Evolutionary conservation across 148 eudicot genomes (phyloP), one percentile per base, ranked within the genome.

Genomic region (Spergularia marina): DNA sequence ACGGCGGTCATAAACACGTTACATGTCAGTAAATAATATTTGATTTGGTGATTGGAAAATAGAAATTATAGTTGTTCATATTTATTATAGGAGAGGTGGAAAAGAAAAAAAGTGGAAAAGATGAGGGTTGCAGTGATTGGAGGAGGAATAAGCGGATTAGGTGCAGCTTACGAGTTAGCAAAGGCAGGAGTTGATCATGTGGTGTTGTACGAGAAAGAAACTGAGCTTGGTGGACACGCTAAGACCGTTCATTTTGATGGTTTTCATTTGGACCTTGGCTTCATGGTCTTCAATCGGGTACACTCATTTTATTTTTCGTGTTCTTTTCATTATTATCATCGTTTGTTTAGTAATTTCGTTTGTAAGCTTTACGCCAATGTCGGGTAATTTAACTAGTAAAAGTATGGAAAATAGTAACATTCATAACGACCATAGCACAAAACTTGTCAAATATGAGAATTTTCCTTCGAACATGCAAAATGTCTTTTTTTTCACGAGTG

Each of bases 221-320:
- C 81, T 16, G 77, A 81, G 78, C 76, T 92, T 34, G 94, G 99
- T 53, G 99, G 94, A 44, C 96, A 95, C 83, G 88, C 97, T 64
- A 90, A 82, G 74, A 92, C 97, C 14, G 87, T 90, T 68, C 79
- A 76, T 16, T 78, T 89, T 11, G 86, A 92, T 20, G 96, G 84
- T 20, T 36, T 83, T 51, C 71, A 88, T 64, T 73, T 95, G 3
- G 99, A 95, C 84, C 91, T 95, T 14, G 92, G 94, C 55, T 92
- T 95, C 71, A 95, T 95, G 97, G 92, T 95, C 85, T 90, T 94
- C 74, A 94, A 92, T 73, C 86, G 92, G 59, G 98, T 94, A 85
- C 40, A 44, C 13, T 1, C 20, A 10, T 16, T 34, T 15, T 25
- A 11, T 16, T 6, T 76, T 13, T 39, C 13, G 39, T 30, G 39